These are phyloP conservation scores for Fragilariopsis cylindrus DNA, from an alignment of 108 stramenopile species.

Conservation along the genomic window DNA sequence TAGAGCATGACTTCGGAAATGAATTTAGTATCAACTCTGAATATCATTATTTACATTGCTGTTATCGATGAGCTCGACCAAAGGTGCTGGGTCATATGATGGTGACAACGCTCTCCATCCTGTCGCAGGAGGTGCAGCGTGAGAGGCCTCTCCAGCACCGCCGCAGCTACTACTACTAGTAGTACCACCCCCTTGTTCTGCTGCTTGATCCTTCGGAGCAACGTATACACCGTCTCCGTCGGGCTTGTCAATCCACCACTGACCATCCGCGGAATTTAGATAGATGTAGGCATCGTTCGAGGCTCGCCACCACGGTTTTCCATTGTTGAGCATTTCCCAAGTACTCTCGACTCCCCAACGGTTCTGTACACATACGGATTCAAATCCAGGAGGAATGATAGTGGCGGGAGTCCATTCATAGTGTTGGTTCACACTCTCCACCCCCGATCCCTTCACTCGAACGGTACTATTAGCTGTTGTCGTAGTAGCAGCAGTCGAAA, in stretches of 20 bases:
- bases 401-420: conserved; percentile 4
- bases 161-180: no score
- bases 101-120: conserved; percentile 15
- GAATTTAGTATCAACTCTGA: neutral
- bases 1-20: no score
- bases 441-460: conserved; percentile 18
- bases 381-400: conserved; percentile 18
- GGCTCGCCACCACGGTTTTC: neutral
- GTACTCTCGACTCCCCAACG: conserved; percentile 8
- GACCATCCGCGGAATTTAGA: conserved; percentile 7
- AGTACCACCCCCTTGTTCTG: neutral
- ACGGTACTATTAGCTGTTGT: neutral
- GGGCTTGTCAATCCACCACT: conserved; percentile 21
- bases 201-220: neutral
- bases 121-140: neutral
- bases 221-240: conserved; percentile 5
- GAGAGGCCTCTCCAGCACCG: no score
- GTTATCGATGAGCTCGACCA: neutral
- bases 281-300: conserved; percentile 18
- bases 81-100: neutral
- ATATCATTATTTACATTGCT: neutral
- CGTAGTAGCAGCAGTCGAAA: neutral
- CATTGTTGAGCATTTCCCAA: conserved; percentile 16
- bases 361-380: conserved; percentile 4
- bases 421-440: conserved; percentile 14